Percentiles rank a stretch among this genome's conserved stretches.
Conservation (phyloP, 2,329 filamentous ascomycete species). For the Xylaria hypoxylon region DNA sequence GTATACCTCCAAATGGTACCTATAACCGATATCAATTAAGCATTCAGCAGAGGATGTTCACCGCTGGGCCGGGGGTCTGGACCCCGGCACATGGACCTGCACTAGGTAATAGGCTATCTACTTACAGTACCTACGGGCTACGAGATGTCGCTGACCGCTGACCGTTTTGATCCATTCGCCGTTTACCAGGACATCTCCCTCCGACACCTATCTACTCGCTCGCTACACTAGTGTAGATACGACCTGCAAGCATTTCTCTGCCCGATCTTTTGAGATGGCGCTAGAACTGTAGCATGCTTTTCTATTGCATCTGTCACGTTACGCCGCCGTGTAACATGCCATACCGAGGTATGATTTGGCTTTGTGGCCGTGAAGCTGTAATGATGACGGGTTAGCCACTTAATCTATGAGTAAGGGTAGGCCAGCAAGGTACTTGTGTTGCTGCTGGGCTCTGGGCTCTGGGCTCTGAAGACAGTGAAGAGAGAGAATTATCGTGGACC, state of each 20-base stretch:
- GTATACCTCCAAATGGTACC: not conserved
- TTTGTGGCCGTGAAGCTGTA: constrained; percentile 6
- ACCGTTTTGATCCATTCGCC: not conserved
- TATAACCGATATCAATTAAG: constrained; percentile 6
- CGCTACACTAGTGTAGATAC: not conserved
- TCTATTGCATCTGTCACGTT: constrained; percentile 26
- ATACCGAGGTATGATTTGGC: not conserved
- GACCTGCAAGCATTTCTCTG: constrained; percentile 2
- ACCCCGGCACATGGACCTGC: constrained; percentile 1
- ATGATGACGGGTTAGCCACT: not conserved
- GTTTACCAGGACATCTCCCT: not conserved
- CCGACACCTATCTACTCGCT: not conserved
- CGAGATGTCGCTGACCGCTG: no score
- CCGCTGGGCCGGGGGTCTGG: constrained; percentile 21
- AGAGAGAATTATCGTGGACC: not conserved
- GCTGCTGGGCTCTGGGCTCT: no score
- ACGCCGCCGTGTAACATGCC: constrained; percentile 17
- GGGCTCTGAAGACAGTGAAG: no score
- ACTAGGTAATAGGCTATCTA: constrained; percentile 37
- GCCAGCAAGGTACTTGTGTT: not conserved
- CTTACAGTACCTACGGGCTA: no score
- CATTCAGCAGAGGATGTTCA: constrained; percentile 8
- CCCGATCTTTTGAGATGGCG: constrained; percentile 16
- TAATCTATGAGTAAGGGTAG: not conserved
- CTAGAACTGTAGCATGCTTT: constrained; percentile 1